These are phyloP conservation scores for Stenogyne calaminthoides DNA, from an alignment of 305 asterid species.

Conservation along the genomic window DNA sequence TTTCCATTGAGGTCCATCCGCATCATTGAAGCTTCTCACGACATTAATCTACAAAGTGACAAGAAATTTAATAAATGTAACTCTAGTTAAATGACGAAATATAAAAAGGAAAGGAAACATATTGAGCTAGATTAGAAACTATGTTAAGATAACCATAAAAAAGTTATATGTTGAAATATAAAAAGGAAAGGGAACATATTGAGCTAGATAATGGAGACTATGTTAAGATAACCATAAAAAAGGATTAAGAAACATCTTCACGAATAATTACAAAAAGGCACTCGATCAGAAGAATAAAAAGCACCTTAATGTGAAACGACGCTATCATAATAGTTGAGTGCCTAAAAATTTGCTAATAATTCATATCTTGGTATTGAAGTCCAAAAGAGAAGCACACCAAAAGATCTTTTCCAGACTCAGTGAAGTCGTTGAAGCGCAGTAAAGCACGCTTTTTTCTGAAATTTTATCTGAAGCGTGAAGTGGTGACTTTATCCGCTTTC, in stretches of 20 bases:
- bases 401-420: neutral
- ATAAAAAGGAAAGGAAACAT: conserved; percentile 12
- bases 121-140: neutral
- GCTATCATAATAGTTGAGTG: conserved; percentile 7
- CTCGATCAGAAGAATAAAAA: neutral
- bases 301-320: conserved; percentile 6
- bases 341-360: conserved; percentile 3
- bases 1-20: conserved; percentile 92
- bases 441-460: neutral
- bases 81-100: conserved; percentile 25
- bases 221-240: neutral
- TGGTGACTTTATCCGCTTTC: neutral
- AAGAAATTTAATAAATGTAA: conserved; percentile 28
- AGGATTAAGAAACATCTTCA: conserved; percentile 3
- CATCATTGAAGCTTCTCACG: conserved; percentile 86
- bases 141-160: neutral
- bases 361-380: neutral
- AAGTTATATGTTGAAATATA: conserved; percentile 24
- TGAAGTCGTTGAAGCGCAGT: no score
- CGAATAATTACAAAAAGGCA: conserved; percentile 5
- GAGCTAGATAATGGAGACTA: conserved; percentile 5
- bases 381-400: conserved; percentile 12
- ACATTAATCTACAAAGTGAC: conserved; percentile 66
- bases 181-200: conserved; percentile 9
- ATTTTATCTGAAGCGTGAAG: no score